Conservation (phyloP, 2,329 filamentous ascomycete species). For the Trichoderma afroharzianum region DNA sequence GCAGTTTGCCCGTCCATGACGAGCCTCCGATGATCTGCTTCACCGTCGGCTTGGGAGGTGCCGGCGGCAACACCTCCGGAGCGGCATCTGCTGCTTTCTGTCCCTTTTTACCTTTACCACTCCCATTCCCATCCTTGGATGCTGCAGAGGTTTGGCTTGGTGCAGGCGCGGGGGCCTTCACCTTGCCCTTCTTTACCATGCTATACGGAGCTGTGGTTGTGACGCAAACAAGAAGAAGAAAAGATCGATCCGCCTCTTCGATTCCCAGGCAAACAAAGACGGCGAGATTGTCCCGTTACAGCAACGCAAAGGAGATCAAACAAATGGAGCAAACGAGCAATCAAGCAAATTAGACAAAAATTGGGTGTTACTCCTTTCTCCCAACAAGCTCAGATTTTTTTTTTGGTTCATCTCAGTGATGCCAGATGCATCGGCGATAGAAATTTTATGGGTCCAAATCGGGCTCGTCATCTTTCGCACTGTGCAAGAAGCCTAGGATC, state of each 20-base stretch:
- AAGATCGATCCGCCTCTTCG: neutral
- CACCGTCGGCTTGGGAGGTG: conserved; percentile 57
- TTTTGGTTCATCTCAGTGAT: neutral
- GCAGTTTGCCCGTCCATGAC: conserved; percentile 96
- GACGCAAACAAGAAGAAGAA: neutral
- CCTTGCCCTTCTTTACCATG: conserved; percentile 55
- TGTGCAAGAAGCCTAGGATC: neutral
- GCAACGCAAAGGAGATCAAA: too few species aligned
- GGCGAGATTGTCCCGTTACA: neutral
- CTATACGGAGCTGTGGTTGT: conserved; percentile 10
- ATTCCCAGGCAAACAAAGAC: neutral
- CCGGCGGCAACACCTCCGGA: conserved; percentile 35
- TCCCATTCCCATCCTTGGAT: conserved; percentile 42
- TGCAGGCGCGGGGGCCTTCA: conserved; percentile 41
- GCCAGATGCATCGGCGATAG: neutral
- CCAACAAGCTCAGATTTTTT: neutral
- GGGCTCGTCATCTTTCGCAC: neutral
- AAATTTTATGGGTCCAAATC: conserved; percentile 13
- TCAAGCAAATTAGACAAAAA: neutral
- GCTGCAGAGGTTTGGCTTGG: conserved; percentile 24
- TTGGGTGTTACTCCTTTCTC: neutral
- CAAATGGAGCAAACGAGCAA: neutral
- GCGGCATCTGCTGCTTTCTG: conserved; percentile 30
- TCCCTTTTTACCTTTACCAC: conserved; percentile 40
- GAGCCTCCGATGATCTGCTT: conserved; percentile 88